Percentiles rank a stretch among this genome's conserved stretches.
Evolutionary conservation across 1,284 basidiomycete genomes (phyloP).

Genomic region (Cryptococcus wingfieldii): DNA sequence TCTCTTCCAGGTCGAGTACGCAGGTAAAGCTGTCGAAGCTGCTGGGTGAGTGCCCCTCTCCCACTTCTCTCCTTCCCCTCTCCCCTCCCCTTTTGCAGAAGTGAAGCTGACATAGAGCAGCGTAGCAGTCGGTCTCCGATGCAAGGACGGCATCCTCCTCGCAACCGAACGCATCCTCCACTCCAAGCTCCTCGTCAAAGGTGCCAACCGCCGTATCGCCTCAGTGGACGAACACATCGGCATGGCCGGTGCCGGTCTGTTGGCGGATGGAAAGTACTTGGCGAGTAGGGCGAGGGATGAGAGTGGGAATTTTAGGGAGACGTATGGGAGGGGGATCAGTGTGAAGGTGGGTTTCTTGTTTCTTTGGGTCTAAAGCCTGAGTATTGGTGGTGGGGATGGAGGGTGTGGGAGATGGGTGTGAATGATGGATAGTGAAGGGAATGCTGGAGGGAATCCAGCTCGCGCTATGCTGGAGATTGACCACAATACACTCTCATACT

Average conservation of each 20-base stretch:
- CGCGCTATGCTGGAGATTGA: too few species aligned
- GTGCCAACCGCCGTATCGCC: constrained; percentile 87
- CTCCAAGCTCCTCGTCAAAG: constrained; percentile 92
- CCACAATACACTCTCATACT: neutral
- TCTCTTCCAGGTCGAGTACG: constrained; percentile 99
- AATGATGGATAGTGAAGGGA: too few species aligned
- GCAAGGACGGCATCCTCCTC: constrained; percentile 88
- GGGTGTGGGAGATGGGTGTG: too few species aligned
- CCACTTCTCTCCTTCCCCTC: too few species aligned
- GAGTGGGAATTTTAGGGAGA: constrained; percentile 69
- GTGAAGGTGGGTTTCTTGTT: constrained; percentile 61
- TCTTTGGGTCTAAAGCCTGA: too few species aligned
- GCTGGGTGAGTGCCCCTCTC: constrained; percentile 62
- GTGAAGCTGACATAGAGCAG: constrained; percentile 48
- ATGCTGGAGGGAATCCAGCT: too few species aligned
- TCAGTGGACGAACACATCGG: constrained; percentile 91
- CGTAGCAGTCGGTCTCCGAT: constrained; percentile 83
- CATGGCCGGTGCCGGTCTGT: constrained; percentile 83
- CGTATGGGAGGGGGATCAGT: constrained; percentile 70
- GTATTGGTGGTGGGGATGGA: too few species aligned
- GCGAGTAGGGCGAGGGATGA: constrained; percentile 83
- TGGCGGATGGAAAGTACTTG: constrained; percentile 90
- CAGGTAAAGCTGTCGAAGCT: constrained; percentile 97
- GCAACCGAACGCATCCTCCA: constrained; percentile 98
- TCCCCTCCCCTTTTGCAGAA: neutral